Base-by-base conservation (phyloP, 805 yeast genomes). In the Nakazawaea peltata region DNA sequence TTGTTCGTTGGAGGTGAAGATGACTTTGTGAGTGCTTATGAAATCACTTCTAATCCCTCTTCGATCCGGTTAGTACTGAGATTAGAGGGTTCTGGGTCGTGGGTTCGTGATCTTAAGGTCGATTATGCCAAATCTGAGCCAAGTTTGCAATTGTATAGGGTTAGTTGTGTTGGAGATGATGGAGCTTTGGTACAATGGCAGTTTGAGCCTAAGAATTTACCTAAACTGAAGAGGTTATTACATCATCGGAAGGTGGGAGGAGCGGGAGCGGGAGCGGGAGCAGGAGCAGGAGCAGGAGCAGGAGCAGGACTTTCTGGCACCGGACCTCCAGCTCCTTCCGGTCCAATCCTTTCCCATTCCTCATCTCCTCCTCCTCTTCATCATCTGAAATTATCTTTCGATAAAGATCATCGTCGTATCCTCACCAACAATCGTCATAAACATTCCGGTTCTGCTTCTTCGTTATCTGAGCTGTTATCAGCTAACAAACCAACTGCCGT, bases 151-250 rank as follows among this genome's bases (percentile, higher is more conserved):
- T 49, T 53, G 15, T 74, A 74, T 45, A 51, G 77, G 22, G 53
- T 75, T 7, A 75, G 74, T 4, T 56, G 72, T 10, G 74, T 66
- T 14, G 77, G 77, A 8, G 77, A 74, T 38, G 81, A 75, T 43
- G 74, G 77, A 3, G 54, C 57, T 17, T 45, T 74, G 6, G 44
- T 67, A 14, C 54, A 72, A 25, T 75, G 77, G 70, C 80, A 75
- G 41, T 71, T 75, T 40, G 59, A 65, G 11, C 76, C 75, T 3
- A 51, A 62, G 40, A 53, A 61, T 24, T 45, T 69, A 27, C 63
- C 65, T 4, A 59, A 56, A 30, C 43, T 55, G 13, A 57, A 57
- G 39, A 54, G 43, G 23, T 24, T 39, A 19, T 37, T 22, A 16
- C 38, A 35, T 22, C 38, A 36, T 28, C 28, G 39, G 7, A n/a